Evolutionary conservation across 176 grass and related monocot species (phyloP).

Genomic region (Zea luxurians): DNA sequence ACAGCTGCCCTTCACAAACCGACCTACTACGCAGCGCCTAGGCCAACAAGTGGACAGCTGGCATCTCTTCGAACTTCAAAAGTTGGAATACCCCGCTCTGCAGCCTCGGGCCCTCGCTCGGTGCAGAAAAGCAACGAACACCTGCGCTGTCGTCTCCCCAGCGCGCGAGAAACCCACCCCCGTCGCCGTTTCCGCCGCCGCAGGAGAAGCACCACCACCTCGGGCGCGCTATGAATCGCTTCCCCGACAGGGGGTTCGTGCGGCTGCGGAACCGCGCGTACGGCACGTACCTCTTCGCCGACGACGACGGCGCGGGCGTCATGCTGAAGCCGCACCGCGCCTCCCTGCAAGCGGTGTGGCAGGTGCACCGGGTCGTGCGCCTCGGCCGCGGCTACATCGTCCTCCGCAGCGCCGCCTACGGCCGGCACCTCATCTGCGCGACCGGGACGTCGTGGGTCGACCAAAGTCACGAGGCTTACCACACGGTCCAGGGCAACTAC

Average conservation of each 20-base stretch:
- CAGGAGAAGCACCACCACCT: neutral
- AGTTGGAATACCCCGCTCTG: too few species aligned
- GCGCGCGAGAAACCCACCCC: neutral
- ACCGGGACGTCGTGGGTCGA: too few species aligned
- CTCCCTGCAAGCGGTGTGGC: neutral
- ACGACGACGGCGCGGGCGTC: neutral
- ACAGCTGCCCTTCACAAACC: too few species aligned
- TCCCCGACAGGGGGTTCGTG: neutral
- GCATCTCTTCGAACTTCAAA: too few species aligned
- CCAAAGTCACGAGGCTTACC: too few species aligned
- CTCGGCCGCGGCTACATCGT: neutral
- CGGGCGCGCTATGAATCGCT: neutral
- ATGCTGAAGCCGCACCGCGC: neutral
- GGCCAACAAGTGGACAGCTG: too few species aligned
- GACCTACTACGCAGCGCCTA: too few species aligned
- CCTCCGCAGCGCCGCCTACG: neutral
- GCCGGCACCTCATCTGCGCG: neutral
- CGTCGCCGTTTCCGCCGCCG: neutral
- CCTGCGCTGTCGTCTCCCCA: too few species aligned
- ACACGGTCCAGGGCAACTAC: neutral
- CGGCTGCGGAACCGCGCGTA: neutral
- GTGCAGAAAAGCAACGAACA: too few species aligned
- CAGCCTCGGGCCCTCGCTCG: too few species aligned
- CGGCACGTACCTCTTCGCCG: constrained; percentile 3
- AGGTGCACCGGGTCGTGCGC: neutral